phyloP scores from a whole-genome alignment of 352 stramenopile species.

The Elongisporangium undulatum region DNA sequence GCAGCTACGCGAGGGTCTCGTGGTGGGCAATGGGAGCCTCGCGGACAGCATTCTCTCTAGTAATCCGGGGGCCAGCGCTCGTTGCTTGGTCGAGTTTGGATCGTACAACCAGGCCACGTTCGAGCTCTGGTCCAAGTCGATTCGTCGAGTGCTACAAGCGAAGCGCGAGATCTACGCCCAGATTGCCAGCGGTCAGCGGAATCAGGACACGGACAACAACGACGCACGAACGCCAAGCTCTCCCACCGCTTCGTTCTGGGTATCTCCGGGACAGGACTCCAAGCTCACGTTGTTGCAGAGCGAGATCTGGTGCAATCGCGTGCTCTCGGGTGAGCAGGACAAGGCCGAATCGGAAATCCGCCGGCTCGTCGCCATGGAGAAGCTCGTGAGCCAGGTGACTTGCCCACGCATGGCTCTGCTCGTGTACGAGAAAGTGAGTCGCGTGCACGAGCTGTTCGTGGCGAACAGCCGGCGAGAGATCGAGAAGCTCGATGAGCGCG shows the following conservation, averaged over 20 bases:
- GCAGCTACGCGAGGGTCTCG: conserved; percentile 53
- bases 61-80: conserved; percentile 53
- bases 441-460: conserved; percentile 82
- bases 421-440: conserved; percentile 86
- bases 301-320: conserved; percentile 82
- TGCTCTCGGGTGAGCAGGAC: conserved; percentile 74
- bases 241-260: conserved; percentile 26
- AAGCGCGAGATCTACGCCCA: conserved; percentile 39
- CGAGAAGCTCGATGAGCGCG: conserved; percentile 40
- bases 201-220: conserved; percentile 10
- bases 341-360: conserved; percentile 82
- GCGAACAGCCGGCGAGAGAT: conserved; percentile 78
- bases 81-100: conserved; percentile 70
- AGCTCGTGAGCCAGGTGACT: conserved; percentile 75
- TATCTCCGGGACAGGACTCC: conserved; percentile 80
- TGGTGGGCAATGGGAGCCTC: conserved; percentile 34
- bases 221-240: conserved; percentile 2
- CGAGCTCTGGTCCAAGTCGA: conserved; percentile 82
- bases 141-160: conserved; percentile 56
- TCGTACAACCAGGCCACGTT: conserved; percentile 82
- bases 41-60: conserved; percentile 44
- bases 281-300: conserved; percentile 81
- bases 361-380: conserved; percentile 83
- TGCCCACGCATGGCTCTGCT: conserved; percentile 77
- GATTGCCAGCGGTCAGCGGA: conserved; percentile 8